Evolutionary conservation across 768 basidiomycete genomes (phyloP).

Genomic region (Amyloporia xantha): DNA sequence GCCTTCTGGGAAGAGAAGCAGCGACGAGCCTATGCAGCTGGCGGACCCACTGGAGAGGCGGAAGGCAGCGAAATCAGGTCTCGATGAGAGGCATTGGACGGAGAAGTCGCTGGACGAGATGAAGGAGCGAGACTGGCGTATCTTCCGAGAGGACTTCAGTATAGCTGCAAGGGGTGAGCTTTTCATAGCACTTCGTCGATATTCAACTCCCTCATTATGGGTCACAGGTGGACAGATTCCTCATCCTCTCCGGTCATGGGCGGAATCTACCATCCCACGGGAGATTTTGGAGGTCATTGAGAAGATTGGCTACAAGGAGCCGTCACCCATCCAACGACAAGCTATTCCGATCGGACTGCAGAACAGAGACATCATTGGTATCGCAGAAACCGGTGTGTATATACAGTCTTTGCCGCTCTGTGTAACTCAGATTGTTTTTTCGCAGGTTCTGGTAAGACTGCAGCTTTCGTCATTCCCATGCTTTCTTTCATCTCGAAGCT

Average conservation of each 20-base stretch:
- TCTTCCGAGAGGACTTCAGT: slow-evolving; percentile 97
- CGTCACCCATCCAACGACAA: slow-evolving; percentile 94
- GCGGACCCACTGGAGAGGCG: slow-evolving; percentile 81
- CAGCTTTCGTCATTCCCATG: slow-evolving; percentile 98
- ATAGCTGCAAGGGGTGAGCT: slow-evolving; percentile 83
- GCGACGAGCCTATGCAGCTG: slow-evolving; percentile 38
- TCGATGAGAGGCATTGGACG: slow-evolving; percentile 97
- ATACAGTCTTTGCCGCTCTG: slow-evolving; percentile 2
- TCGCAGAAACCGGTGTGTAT: slow-evolving; percentile 88
- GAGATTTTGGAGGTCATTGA: slow-evolving; percentile 80
- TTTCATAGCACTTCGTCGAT: slow-evolving; percentile 1
- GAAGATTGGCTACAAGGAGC: slow-evolving; percentile 93
- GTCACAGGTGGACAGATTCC: slow-evolving; percentile 82
- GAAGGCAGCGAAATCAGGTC: slow-evolving; percentile 70
- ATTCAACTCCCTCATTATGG: background rate
- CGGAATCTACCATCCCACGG: slow-evolving; percentile 77
- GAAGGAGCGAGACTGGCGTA: slow-evolving; percentile 98
- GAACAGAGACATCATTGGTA: slow-evolving; percentile 95
- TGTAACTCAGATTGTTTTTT: background rate
- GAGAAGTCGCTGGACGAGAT: slow-evolving; percentile 90
- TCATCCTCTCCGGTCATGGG: slow-evolving; percentile 89
- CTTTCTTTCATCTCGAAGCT: slow-evolving; percentile 86
- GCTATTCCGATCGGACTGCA: slow-evolving; percentile 98
- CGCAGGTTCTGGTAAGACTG: slow-evolving; percentile 95
- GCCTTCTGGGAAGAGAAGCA: slow-evolving; percentile 29